These are phyloP conservation scores for Ascoidea tarda DNA, from an alignment of 805 yeast genomes.

Conservation along the genomic window DNA sequence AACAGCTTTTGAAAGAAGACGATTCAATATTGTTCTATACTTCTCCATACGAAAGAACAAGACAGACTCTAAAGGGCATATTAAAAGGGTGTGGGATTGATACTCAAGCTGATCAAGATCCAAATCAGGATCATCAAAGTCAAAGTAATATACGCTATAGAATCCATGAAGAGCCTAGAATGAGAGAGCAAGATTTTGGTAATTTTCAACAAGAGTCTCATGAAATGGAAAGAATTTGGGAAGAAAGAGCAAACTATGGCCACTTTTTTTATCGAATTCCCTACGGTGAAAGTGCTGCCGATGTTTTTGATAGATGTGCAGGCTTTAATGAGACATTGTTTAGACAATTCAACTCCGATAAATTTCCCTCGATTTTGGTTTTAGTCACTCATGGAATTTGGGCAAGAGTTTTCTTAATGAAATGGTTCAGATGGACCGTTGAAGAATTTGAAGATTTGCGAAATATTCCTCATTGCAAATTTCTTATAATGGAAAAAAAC, in stretches of 20 bases:
- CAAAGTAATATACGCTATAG: slow-evolving; percentile 26
- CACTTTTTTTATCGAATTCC: slow-evolving; percentile 84
- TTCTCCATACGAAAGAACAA: slow-evolving; percentile 73
- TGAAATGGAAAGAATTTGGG: slow-evolving; percentile 73
- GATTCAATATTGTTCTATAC: slow-evolving; percentile 66
- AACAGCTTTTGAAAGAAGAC: slow-evolving; percentile 26
- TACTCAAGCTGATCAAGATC: not conserved
- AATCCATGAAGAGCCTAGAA: slow-evolving; percentile 75
- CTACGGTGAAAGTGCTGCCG: slow-evolving; percentile 92
- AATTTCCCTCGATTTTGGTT: slow-evolving; percentile 71
- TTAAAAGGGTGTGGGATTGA: slow-evolving; percentile 31
- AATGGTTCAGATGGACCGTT: slow-evolving; percentile 89
- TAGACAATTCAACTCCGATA: slow-evolving; percentile 56
- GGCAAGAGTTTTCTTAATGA: slow-evolving; percentile 86
- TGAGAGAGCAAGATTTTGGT: slow-evolving; percentile 93
- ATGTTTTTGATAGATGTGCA: slow-evolving; percentile 83
- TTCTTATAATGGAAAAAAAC: slow-evolving; percentile 61
- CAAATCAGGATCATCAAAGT: not conserved
- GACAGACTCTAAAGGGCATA: slow-evolving; percentile 70
- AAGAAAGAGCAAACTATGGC: slow-evolving; percentile 78
- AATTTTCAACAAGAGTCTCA: slow-evolving; percentile 70
- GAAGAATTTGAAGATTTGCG: slow-evolving; percentile 76
- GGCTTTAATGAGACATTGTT: slow-evolving; percentile 80
- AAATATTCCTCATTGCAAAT: slow-evolving; percentile 77
- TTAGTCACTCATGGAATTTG: slow-evolving; percentile 89